Conservation (phyloP, 1,284 basidiomycete genomes). For the Ceratobasidium sp. region DNA sequence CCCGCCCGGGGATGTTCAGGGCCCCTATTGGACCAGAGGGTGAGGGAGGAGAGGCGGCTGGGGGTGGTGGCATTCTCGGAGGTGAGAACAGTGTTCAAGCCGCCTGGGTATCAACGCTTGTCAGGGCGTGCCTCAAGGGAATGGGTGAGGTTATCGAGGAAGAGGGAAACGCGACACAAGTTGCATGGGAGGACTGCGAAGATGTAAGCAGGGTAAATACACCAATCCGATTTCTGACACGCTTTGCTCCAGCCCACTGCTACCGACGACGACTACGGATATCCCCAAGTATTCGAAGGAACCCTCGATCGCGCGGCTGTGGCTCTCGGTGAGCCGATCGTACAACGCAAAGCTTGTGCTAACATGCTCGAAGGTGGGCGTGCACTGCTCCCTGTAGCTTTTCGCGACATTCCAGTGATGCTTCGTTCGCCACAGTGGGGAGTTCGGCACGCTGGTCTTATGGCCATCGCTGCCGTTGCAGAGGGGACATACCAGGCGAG, state of each 20-base stretch:
- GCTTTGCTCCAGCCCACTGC: conserved; percentile 65
- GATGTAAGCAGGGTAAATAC: conserved; percentile 67
- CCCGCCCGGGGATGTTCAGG: conserved; percentile 74
- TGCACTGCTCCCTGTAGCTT: conserved; percentile 77
- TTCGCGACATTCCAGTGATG: conserved; percentile 83
- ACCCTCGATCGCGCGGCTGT: conserved; percentile 80
- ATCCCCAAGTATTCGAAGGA: conserved; percentile 82
- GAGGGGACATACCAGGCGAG: conserved; percentile 75
- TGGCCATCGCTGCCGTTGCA: conserved; percentile 82
- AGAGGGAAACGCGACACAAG: conserved; percentile 65
- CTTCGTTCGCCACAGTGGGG: conserved; percentile 84
- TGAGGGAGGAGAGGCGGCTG: conserved; percentile 14
- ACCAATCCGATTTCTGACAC: conserved; percentile 41
- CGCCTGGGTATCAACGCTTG: conserved; percentile 72
- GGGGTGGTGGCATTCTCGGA: conserved; percentile 26
- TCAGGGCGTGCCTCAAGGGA: conserved; percentile 79
- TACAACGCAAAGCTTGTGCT: conserved; percentile 7
- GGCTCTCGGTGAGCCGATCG: conserved; percentile 66
- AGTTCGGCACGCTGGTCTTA: conserved; percentile 80
- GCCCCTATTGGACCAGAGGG: conserved; percentile 62
- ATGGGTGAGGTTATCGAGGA: conserved; percentile 79
- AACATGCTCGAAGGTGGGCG: conserved; percentile 61
- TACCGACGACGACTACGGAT: conserved; percentile 77
- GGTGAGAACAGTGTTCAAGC: conserved; percentile 34
- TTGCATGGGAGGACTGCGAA: conserved; percentile 71